Conservation (phyloP, 2,329 filamentous ascomycete genomes). For the Colletotrichum spinosum region DNA sequence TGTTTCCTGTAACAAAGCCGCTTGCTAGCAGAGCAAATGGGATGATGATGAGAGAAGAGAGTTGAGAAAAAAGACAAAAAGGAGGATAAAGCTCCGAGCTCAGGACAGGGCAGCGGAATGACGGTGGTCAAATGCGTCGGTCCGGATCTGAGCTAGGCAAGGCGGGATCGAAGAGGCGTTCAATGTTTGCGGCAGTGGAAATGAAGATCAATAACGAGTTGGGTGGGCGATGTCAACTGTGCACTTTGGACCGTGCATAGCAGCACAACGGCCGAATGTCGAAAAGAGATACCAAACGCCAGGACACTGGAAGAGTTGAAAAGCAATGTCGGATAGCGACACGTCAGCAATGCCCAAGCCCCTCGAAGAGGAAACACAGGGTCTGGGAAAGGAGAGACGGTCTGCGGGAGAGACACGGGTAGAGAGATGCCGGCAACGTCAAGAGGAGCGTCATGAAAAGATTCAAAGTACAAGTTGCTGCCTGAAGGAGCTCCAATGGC, state of each 20-base stretch:
- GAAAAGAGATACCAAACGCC: background rate
- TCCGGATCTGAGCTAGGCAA: constrained; percentile 27
- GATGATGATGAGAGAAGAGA: background rate
- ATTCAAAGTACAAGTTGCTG: too few relatives aligned
- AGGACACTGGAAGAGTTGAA: constrained; percentile 3
- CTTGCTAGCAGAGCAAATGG: background rate
- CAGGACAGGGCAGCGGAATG: constrained; percentile 21
- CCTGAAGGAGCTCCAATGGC: too few relatives aligned
- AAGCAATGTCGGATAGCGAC: constrained; percentile 24
- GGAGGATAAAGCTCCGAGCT: too few relatives aligned
- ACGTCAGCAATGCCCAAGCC: constrained; percentile 5
- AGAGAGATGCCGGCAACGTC: too few relatives aligned
- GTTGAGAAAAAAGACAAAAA: background rate
- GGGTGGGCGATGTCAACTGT: background rate
- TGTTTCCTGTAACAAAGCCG: too few relatives aligned
- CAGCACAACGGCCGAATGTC: too few relatives aligned
- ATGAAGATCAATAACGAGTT: constrained; percentile 32
- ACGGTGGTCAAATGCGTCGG: constrained; percentile 16
- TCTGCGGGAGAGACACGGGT: too few relatives aligned
- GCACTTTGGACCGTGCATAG: too few relatives aligned
- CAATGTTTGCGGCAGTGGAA: constrained; percentile 37
- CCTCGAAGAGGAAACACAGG: too few relatives aligned
- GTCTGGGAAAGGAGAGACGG: too few relatives aligned
- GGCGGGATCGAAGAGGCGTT: constrained; percentile 35
- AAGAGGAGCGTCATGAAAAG: too few relatives aligned